phyloP scores from a whole-genome alignment of 2,329 filamentous ascomycete genomes.

The Fusarium robinianum region DNA sequence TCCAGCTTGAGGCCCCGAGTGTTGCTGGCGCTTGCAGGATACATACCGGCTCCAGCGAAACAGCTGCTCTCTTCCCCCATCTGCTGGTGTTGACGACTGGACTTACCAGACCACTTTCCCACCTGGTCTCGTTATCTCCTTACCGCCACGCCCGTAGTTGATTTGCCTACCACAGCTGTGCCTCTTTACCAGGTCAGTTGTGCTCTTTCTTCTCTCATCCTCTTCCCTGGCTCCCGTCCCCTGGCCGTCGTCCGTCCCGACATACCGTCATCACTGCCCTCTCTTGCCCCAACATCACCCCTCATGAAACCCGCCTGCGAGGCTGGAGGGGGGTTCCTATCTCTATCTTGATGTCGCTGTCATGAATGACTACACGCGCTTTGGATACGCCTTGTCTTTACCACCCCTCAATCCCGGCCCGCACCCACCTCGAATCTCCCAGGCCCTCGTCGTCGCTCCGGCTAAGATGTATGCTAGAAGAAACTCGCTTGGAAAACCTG shows the following conservation, averaged over 20 bases:
- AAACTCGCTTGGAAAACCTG: conserved; percentile 50
- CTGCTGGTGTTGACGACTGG: conserved; percentile 27
- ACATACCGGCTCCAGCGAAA: conserved; percentile 41
- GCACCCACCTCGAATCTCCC: conserved; percentile 16
- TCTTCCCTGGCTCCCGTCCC: conserved; percentile 26
- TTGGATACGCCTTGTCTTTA: conserved; percentile 31
- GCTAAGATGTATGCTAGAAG: conserved; percentile 60
- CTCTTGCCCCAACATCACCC: conserved; percentile 22
- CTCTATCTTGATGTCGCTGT: conserved; percentile 28
- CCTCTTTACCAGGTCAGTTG: conserved; percentile 39
- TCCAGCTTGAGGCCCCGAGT: conserved; percentile 38
- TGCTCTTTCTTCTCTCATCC: conserved; percentile 26
- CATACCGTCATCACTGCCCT: conserved; percentile 24
- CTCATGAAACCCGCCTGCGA: conserved; percentile 38
- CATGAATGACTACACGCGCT: conserved; percentile 35
- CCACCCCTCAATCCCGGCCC: conserved; percentile 6
- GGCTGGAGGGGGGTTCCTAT: conserved; percentile 36
- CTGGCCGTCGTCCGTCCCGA: conserved; percentile 25
- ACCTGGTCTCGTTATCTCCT: conserved; percentile 36
- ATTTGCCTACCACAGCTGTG: conserved; percentile 25
- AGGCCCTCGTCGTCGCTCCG: conserved; percentile 28
- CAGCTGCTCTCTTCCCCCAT: conserved; percentile 35
- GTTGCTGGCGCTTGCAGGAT: conserved; percentile 42
- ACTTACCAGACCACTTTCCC: conserved; percentile 38
- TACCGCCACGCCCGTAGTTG: conserved; percentile 36